These are phyloP conservation scores for Zygosaccharomyces bailii DNA, from an alignment of 805 yeast species.

Conservation along the genomic window DNA sequence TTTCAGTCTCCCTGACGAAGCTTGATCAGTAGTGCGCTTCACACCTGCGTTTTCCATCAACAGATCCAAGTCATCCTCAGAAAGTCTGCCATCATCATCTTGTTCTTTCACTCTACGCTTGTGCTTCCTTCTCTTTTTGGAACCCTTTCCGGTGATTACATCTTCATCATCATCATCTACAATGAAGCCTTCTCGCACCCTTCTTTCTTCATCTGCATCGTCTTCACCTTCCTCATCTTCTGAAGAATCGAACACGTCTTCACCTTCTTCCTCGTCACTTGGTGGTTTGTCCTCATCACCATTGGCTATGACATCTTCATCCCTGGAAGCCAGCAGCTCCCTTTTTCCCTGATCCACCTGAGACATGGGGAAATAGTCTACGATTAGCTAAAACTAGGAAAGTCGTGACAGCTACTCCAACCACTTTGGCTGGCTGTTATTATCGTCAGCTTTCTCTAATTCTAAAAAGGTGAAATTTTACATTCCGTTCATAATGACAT, in stretches of 20 bases:
- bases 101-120: slow-evolving; percentile 44
- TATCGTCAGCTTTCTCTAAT: background rate
- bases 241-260: slow-evolving; percentile 63
- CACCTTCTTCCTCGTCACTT: slow-evolving; percentile 45
- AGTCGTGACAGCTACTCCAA: background rate
- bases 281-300: slow-evolving; percentile 39
- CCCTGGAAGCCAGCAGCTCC: slow-evolving; percentile 13
- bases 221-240: slow-evolving; percentile 85
- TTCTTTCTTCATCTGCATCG: slow-evolving; percentile 86
- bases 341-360: slow-evolving; percentile 10
- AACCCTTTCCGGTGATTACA: slow-evolving; percentile 32
- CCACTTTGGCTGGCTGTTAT: background rate
- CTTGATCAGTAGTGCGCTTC: slow-evolving; percentile 40
- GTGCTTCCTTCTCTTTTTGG: slow-evolving; percentile 37
- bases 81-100: slow-evolving; percentile 62
- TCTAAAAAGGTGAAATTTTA: slow-evolving; percentile 1
- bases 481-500: background rate
- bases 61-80: slow-evolving; percentile 92
- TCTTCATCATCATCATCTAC: slow-evolving; percentile 81
- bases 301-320: slow-evolving; percentile 36
- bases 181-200: slow-evolving; percentile 86
- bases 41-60: slow-evolving; percentile 88
- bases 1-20: slow-evolving; percentile 52
- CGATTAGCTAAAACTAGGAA: background rate
- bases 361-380: slow-evolving; percentile 9